Evolutionary conservation across 169 alveolate species (phyloP), one percentile per base, ranked within the genome.

Genomic region (Cryptosporidium sp.): DNA sequence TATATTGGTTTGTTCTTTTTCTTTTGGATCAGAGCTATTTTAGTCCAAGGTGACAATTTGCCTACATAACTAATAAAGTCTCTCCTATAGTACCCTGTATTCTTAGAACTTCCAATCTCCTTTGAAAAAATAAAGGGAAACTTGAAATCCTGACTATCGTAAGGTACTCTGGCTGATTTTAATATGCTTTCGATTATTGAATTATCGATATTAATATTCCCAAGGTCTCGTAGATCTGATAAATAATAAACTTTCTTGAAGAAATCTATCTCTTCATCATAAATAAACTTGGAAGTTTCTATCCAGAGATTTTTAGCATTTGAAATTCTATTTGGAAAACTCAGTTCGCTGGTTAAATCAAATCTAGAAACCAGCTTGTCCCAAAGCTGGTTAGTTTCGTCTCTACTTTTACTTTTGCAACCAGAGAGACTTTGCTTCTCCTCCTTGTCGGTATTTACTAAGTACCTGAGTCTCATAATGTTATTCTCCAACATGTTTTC

Each of bases 11-110:
- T 59, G 6, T 59, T 23, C 23, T 48, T 48, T n/a, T 23, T 37
- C 6, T 65, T 80, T 62, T 80, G 89, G 1, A 21, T 39, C 31
- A 80, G 9, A 26, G 75, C 61, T 21, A 62, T 14, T 43, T 62
- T 80, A n/a, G 65, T 80, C 89, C 89, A 80, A 16, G 89, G 89
- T 10, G 89, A 80, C 21, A 80, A 55, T 37, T 26, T 80, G n/a
- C 89, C 89, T 26, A 45, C 65, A 26, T 45, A 29, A 21, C 59
- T 45, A 9, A 70, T 70, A 43, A 41, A 70, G 65, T 41, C 59
- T 45, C 61, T 70, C 43, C 65, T 70, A 43, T 45, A 12, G 41
- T n/a, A 18, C 4, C 52, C 23, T 55, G 3, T 18, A 29, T 59
- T 12, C 41, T 29, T n/a, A 21, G 58, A 3, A 31, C 29, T 37